Evolutionary conservation across 225 moss, liverwort and hornwort species (phyloP).

Genomic region (Sphagnum contortum): DNA sequence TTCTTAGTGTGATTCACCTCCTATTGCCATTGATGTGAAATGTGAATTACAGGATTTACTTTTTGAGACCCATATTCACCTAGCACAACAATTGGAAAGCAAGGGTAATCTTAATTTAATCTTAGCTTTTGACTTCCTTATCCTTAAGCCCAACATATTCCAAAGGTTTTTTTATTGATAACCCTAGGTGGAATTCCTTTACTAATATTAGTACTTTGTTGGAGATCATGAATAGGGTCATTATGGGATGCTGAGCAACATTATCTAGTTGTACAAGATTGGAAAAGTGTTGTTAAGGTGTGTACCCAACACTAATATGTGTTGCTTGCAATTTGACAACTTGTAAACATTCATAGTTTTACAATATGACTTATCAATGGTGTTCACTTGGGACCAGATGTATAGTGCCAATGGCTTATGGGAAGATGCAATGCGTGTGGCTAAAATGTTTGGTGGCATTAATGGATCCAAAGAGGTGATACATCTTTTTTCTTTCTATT

Average conservation of each 20-base stretch:
- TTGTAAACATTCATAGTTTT: neutral
- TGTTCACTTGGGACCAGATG: constrained; percentile 45
- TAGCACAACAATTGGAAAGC: constrained; percentile 76
- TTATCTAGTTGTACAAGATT: constrained; percentile 72
- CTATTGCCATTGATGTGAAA: neutral
- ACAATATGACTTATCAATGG: neutral
- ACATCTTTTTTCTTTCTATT: neutral
- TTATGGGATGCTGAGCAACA: constrained; percentile 83
- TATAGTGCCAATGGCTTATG: constrained; percentile 69
- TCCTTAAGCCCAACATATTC: too few species aligned
- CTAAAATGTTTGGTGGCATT: constrained; percentile 70
- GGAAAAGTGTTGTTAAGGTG: constrained; percentile 85
- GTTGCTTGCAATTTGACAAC: neutral
- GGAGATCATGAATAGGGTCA: constrained; percentile 30
- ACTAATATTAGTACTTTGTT: too few species aligned
- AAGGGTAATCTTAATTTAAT: constrained; percentile 34
- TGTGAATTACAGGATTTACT: constrained; percentile 49
- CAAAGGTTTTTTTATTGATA: too few species aligned
- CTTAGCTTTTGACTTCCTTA: too few species aligned
- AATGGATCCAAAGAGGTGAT: constrained; percentile 70
- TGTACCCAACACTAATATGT: too few species aligned
- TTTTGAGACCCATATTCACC: constrained; percentile 62
- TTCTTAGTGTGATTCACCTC: too few species aligned
- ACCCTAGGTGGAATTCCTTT: too few species aligned
- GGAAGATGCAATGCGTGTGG: constrained; percentile 97